phyloP scores from a whole-genome alignment of 208 protist genomes.

The Borovskyia barvae region DNA sequence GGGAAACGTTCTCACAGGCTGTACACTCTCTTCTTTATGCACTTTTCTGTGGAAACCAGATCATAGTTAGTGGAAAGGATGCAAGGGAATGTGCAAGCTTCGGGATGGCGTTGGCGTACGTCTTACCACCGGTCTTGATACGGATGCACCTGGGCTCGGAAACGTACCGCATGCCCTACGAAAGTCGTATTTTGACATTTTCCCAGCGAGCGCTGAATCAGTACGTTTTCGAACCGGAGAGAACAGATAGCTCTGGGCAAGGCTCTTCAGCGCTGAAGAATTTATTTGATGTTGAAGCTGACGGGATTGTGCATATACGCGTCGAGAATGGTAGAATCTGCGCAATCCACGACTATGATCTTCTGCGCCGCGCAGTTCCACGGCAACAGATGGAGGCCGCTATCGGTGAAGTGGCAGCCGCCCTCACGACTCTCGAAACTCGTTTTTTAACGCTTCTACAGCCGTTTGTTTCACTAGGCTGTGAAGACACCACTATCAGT shows the following conservation, averaged over 20 bases:
- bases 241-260: neutral
- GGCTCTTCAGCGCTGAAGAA: neutral
- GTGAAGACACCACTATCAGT: slow-evolving; percentile 1
- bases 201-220: slow-evolving; percentile 5
- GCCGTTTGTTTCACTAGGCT: slow-evolving; percentile 1
- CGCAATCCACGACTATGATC: slow-evolving; percentile 29
- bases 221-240: slow-evolving; percentile 4
- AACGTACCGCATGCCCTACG: slow-evolving; percentile 68
- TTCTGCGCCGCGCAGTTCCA: slow-evolving; percentile 1
- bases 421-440: slow-evolving; percentile 21
- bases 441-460: slow-evolving; percentile 19
- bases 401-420: neutral
- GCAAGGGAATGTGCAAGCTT: slow-evolving; percentile 48
- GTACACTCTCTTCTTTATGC: slow-evolving; percentile 46
- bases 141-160: slow-evolving; percentile 33
- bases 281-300: slow-evolving; percentile 25
- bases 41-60: slow-evolving; percentile 74
- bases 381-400: neutral
- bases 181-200: slow-evolving; percentile 55
- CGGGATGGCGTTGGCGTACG: slow-evolving; percentile 46
- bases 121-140: slow-evolving; percentile 49
- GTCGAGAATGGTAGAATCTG: slow-evolving; percentile 21
- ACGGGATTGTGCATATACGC: slow-evolving; percentile 36
- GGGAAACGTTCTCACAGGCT: neutral
- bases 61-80: slow-evolving; percentile 49